phyloP scores from a whole-genome alignment of 305 asterid species.

The Ilex paraguariensis region DNA sequence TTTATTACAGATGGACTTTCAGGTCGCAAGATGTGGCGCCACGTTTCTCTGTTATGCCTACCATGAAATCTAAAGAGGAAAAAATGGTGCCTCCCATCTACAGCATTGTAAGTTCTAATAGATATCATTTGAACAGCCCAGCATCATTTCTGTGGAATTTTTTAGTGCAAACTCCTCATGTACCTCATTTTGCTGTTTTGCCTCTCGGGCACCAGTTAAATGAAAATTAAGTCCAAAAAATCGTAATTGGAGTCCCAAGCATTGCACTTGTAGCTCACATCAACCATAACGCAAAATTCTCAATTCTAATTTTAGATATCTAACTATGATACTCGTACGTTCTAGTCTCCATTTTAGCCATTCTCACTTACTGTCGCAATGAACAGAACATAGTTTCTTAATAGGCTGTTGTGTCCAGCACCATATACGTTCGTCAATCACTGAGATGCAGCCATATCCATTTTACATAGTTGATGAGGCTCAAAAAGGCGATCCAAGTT shows the following conservation, averaged over 20 bases:
- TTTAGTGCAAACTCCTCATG: no score
- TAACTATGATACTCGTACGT: no score
- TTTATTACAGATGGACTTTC: conserved; percentile 65
- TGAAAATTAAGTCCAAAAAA: no score
- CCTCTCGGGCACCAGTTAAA: not conserved
- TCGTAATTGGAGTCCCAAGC: no score
- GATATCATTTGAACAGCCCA: not conserved
- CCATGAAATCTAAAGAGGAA: conserved; percentile 37
- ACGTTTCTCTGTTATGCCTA: conserved; percentile 76
- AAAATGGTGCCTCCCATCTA: conserved; percentile 74
- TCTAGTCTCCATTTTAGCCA: no score
- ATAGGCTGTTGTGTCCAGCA: not conserved
- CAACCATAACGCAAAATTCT: no score
- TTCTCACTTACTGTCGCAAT: no score
- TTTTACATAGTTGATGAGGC: not conserved
- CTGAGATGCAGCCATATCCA: not conserved
- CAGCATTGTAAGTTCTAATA: conserved; percentile 65
- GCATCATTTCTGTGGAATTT: not conserved
- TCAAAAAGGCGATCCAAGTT: not conserved
- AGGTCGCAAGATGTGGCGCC: conserved; percentile 68
- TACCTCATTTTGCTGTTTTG: not conserved
- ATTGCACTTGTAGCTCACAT: no score
- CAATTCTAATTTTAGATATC: no score
- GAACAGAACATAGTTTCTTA: no score
- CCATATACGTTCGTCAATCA: not conserved